phyloP scores from a whole-genome alignment of 805 yeast species.

The Candida multigemmis region DNA sequence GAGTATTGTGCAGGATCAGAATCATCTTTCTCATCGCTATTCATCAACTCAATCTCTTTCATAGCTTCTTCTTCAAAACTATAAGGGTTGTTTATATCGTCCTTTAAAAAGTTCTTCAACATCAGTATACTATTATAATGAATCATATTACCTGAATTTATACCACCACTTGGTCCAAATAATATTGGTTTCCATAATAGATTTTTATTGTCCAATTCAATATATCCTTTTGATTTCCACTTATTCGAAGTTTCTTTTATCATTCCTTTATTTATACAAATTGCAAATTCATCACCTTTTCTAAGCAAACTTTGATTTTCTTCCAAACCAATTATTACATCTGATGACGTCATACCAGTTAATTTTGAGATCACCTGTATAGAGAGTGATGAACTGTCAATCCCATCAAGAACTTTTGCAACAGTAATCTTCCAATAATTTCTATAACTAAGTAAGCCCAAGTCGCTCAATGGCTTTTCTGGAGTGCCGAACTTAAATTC shows the following conservation, averaged over 20 bases:
- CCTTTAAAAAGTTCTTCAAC: slow-evolving; percentile 52
- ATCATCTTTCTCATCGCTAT: slow-evolving; percentile 5
- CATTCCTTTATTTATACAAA: slow-evolving; percentile 38
- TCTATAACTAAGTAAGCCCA: slow-evolving; percentile 79
- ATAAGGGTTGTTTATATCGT: slow-evolving; percentile 58
- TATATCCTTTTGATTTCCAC: slow-evolving; percentile 50
- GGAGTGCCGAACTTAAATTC: slow-evolving; percentile 87
- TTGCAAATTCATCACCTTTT: slow-evolving; percentile 37
- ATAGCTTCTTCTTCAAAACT: slow-evolving; percentile 48
- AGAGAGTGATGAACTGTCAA: slow-evolving; percentile 15
- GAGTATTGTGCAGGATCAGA: too few species aligned
- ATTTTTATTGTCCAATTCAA: slow-evolving; percentile 39
- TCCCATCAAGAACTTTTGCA: slow-evolving; percentile 33
- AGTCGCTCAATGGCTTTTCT: slow-evolving; percentile 84
- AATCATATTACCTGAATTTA: slow-evolving; percentile 46
- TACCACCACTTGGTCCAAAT: slow-evolving; percentile 83
- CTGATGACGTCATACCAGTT: slow-evolving; percentile 84
- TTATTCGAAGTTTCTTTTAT: slow-evolving; percentile 33
- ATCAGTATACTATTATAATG: slow-evolving; percentile 43
- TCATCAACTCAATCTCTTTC: slow-evolving; percentile 32
- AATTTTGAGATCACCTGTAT: slow-evolving; percentile 53
- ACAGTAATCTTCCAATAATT: slow-evolving; percentile 76
- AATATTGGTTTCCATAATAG: slow-evolving; percentile 77
- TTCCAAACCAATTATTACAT: slow-evolving; percentile 81
- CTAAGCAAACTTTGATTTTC: slow-evolving; percentile 53